phyloP scores from a whole-genome alignment of 148 eudicot genomes.

The Amaranthus palmeri region DNA sequence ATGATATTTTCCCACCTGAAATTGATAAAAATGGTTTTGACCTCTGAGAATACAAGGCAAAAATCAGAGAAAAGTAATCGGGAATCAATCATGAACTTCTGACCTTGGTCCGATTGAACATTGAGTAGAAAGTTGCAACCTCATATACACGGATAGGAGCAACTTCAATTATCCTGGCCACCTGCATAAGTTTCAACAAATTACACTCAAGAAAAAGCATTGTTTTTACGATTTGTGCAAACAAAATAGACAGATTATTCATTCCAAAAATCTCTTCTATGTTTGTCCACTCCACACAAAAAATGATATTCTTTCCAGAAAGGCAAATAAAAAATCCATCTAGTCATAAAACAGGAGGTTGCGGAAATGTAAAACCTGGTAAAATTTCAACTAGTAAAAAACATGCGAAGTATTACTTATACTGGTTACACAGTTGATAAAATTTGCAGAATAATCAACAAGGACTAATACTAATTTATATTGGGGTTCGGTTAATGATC shows the following conservation, averaged over 20 bases:
- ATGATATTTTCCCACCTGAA: conserved; percentile 93
- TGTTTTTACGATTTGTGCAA: background rate
- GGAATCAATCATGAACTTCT: conserved; percentile 13
- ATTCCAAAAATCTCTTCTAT: background rate
- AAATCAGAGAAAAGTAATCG: background rate
- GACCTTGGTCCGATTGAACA: conserved; percentile 93
- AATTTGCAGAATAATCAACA: too few relatives aligned
- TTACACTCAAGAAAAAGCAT: background rate
- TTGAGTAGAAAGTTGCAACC: conserved; percentile 97
- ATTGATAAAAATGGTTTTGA: background rate
- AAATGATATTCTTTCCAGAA: background rate
- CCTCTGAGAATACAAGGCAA: background rate
- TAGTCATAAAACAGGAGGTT: background rate
- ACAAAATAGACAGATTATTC: background rate
- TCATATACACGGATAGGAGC: conserved; percentile 99
- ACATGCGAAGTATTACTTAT: too few relatives aligned
- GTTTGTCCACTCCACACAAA: background rate
- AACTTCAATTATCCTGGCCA: conserved; percentile 90
- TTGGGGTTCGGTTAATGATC: too few relatives aligned
- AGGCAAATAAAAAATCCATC: background rate
- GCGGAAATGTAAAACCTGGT: background rate
- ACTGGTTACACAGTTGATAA: too few relatives aligned
- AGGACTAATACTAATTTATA: too few relatives aligned
- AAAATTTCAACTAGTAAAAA: too few relatives aligned
- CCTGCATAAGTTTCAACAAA: conserved; percentile 39